Conservation (phyloP, 2,329 filamentous ascomycete species). For the Cordyceps pruinosa region DNA sequence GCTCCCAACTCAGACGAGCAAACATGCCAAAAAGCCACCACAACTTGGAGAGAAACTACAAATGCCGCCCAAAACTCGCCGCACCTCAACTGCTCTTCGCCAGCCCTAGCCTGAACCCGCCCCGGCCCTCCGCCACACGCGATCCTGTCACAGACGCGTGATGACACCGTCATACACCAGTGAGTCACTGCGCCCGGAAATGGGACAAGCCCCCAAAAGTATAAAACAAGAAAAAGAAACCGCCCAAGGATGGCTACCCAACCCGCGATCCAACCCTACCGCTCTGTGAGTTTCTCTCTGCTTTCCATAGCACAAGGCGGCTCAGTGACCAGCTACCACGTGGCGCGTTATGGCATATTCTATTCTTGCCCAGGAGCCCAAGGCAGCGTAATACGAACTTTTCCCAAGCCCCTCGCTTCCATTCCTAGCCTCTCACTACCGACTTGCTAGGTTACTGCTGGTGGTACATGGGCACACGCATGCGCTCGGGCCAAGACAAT, state of each 20-base stretch:
- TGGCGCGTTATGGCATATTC: neutral
- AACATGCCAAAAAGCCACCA: neutral
- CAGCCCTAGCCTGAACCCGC: neutral
- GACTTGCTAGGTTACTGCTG: neutral
- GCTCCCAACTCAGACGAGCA: no score
- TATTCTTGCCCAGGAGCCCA: neutral
- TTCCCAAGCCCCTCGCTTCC: no score
- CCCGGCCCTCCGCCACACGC: conserved; percentile 4
- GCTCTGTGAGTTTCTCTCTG: neutral
- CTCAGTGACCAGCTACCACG: neutral
- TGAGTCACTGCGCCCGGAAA: conserved; percentile 9
- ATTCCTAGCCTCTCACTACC: neutral
- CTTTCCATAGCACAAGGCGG: neutral
- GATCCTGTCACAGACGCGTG: conserved; percentile 11
- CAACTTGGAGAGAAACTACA: neutral
- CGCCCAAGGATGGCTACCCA: neutral
- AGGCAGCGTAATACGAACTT: no score
- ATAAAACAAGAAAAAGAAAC: neutral
- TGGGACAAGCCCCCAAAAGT: neutral
- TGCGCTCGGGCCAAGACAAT: neutral
- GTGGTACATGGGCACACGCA: neutral
- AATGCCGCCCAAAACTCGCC: neutral
- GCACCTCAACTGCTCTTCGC: neutral
- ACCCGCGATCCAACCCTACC: neutral
- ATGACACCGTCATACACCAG: neutral